Percentiles rank a stretch among this genome's conserved stretches.
These are phyloP conservation scores for Vigna mungo DNA, from an alignment of 306 rosid species.

Conservation along the genomic window DNA sequence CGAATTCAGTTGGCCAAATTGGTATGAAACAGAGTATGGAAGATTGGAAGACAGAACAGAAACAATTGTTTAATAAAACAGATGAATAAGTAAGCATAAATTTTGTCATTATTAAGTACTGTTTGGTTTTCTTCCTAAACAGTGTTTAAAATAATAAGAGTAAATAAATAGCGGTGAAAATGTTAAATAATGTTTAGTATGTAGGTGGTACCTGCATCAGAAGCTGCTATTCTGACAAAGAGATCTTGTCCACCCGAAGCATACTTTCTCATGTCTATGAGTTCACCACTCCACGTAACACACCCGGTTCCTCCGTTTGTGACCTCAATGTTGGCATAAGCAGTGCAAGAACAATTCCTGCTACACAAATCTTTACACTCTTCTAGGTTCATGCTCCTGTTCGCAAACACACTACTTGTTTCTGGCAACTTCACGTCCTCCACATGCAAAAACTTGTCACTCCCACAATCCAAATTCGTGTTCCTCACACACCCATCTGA, in stretches of 20 bases:
- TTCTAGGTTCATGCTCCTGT: slow-evolving; percentile 50
- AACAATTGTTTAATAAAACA: background rate
- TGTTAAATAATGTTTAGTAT: background rate
- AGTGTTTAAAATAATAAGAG: background rate
- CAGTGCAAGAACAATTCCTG: slow-evolving; percentile 69
- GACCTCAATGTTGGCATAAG: slow-evolving; percentile 55
- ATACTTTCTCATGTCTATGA: slow-evolving; percentile 58
- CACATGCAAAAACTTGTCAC: slow-evolving; percentile 51
- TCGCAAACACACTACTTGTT: slow-evolving; percentile 51
- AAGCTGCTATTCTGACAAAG: slow-evolving; percentile 68
- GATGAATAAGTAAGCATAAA: background rate
- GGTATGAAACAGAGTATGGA: background rate
- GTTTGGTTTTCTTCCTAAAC: no score
- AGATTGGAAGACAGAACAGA: background rate
- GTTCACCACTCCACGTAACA: slow-evolving; percentile 61
- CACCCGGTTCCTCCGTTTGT: slow-evolving; percentile 64
- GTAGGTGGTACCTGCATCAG: slow-evolving; percentile 63
- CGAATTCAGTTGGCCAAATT: background rate
- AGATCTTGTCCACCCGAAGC: slow-evolving; percentile 64
- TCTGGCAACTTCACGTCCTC: slow-evolving; percentile 71
- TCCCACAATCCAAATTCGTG: slow-evolving; percentile 51
- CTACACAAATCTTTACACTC: slow-evolving; percentile 57
- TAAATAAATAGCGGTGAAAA: no score
- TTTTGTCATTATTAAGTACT: background rate
- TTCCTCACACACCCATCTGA: slow-evolving; percentile 78